phyloP scores from a whole-genome alignment of 805 yeast genomes.

The Ogataea minuta region DNA sequence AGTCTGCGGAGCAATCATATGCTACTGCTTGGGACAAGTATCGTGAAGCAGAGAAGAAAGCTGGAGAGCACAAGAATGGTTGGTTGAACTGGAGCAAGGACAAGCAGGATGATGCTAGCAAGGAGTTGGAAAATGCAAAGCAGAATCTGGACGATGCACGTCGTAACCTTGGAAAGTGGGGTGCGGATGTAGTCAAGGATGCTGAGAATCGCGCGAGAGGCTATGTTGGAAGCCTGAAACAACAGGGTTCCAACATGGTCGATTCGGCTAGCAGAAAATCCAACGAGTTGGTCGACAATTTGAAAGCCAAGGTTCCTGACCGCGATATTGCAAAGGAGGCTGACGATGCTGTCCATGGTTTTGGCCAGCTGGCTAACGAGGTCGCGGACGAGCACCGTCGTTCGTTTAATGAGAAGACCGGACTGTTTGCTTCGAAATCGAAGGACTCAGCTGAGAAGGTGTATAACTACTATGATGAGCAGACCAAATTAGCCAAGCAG shows the following conservation, averaged over 20 bases:
- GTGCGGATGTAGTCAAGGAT: conserved; percentile 22
- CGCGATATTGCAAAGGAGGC: conserved; percentile 35
- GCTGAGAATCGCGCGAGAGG: conserved; percentile 17
- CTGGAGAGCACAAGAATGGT: conserved; percentile 31
- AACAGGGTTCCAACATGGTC: conserved; percentile 13
- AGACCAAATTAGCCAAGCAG: conserved; percentile 26
- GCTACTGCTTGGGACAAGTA: conserved; percentile 26
- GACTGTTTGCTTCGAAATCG: conserved; percentile 20
- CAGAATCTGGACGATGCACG: conserved; percentile 36
- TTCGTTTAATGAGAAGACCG: conserved; percentile 24
- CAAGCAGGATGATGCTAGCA: conserved; percentile 36
- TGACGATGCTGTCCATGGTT: conserved; percentile 40
- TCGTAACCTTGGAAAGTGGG: conserved; percentile 24
- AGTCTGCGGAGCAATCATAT: conserved; percentile 27
- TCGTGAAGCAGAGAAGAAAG: conserved; percentile 34
- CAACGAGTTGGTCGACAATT: conserved; percentile 18
- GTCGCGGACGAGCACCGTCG: conserved; percentile 43
- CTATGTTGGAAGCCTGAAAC: conserved; percentile 10
- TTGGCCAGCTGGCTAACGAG: conserved; percentile 45
- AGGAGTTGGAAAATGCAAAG: conserved; percentile 36
- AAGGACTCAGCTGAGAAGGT: conserved; percentile 25
- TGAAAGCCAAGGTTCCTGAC: conserved; percentile 25
- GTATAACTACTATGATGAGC: conserved; percentile 24
- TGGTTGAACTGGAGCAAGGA: conserved; percentile 41
- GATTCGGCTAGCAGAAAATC: conserved; percentile 19